Evolutionary conservation across 331 rosid species (phyloP).

Genomic region (Rhamnella rubrinervis): DNA sequence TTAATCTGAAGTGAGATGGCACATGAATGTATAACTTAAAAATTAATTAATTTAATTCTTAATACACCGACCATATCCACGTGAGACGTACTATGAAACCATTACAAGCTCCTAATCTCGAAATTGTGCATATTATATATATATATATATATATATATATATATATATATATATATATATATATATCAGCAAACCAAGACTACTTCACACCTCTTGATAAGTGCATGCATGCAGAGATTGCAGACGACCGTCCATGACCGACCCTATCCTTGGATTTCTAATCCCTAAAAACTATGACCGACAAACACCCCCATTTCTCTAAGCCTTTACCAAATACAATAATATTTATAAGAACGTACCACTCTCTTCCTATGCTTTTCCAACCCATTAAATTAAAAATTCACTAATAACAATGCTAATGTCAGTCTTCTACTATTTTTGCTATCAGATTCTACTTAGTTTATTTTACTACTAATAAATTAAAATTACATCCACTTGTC

Average conservation of each 20-base stretch:
- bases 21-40: too few relatives aligned
- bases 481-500: too few relatives aligned
- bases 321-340: too few relatives aligned
- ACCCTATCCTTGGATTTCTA: slow-evolving; percentile 11
- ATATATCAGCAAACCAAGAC: neutral
- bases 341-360: too few relatives aligned
- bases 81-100: slow-evolving; percentile 13
- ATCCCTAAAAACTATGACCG: neutral
- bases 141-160: too few relatives aligned
- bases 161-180: neutral
- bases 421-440: too few relatives aligned
- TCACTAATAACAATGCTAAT: too few relatives aligned
- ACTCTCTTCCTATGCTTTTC: too few relatives aligned
- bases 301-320: neutral
- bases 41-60: neutral
- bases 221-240: slow-evolving; percentile 4
- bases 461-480: too few relatives aligned
- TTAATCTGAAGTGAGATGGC: too few relatives aligned
- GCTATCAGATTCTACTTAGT: too few relatives aligned
- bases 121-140: slow-evolving; percentile 9
- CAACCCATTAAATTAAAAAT: too few relatives aligned
- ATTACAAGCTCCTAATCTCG: slow-evolving; percentile 16
- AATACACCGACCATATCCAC: slow-evolving; percentile 14
- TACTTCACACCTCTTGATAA: slow-evolving; percentile 17
- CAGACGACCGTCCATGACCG: slow-evolving; percentile 25